Evolutionary conservation across 2,329 filamentous ascomycete species (phyloP).

Genomic region (Blastomyces parvus): DNA sequence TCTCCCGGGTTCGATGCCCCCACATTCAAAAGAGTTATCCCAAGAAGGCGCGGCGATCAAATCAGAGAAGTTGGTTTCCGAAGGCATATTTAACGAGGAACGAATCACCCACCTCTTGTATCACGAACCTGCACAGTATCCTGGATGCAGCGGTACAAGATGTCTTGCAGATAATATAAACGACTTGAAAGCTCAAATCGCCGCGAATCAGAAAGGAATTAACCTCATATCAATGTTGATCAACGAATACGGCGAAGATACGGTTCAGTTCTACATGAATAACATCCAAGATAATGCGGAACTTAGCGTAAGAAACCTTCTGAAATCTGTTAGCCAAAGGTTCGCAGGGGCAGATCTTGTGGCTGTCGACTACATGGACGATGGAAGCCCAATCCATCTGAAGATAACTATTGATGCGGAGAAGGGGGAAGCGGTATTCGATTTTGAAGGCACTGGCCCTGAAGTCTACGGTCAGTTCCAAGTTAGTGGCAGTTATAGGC

Average conservation of each 20-base stretch:
- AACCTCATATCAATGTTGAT: slow-evolving; percentile 61
- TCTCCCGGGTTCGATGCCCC: slow-evolving; percentile 67
- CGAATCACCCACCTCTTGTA: slow-evolving; percentile 59
- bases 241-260: slow-evolving; percentile 61
- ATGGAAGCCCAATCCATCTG: slow-evolving; percentile 66
- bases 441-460: slow-evolving; percentile 66
- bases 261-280: slow-evolving; percentile 69
- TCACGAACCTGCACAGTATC: slow-evolving; percentile 59
- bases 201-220: slow-evolving; percentile 74
- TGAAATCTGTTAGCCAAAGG: slow-evolving; percentile 56
- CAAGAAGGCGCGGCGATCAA: slow-evolving; percentile 58
- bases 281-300: slow-evolving; percentile 72
- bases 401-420: slow-evolving; percentile 61
- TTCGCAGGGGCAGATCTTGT: slow-evolving; percentile 57
- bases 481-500: background rate
- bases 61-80: slow-evolving; percentile 55
- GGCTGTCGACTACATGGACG: slow-evolving; percentile 72
- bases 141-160: slow-evolving; percentile 64
- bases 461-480: slow-evolving; percentile 54
- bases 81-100: slow-evolving; percentile 64
- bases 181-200: slow-evolving; percentile 72
- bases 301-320: slow-evolving; percentile 56
- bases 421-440: slow-evolving; percentile 63
- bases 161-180: slow-evolving; percentile 71
- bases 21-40: slow-evolving; percentile 56